Base-by-base conservation (phyloP, 75 land plant genomes). In the Selaginella tamariscina region DNA sequence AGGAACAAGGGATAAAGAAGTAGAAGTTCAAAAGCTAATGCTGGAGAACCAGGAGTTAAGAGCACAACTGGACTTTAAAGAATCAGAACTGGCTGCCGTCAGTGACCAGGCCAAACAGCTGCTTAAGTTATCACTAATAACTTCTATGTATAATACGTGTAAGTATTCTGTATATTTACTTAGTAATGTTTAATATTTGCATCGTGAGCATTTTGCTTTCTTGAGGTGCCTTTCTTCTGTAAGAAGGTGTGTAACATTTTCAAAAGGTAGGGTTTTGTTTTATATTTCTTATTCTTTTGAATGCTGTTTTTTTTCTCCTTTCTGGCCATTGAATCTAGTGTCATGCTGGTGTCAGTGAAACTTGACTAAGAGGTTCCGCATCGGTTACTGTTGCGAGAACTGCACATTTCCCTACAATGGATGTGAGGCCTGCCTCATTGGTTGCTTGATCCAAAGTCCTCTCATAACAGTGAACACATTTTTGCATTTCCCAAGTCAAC, bases 31-130 rank as follows among this genome's bases (percentile, higher is more conserved):
- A 71, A 82, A 83, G 54, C 79, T 88, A 8, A 73, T 83, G 74
- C 82, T 71, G 30, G 89, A 86, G 66, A 88, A 88, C 71, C 78
- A 82, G 29, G 78, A 70, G 66, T 65, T 88, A 30, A 80, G 73
- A 44, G 78, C 82, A 33, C 64, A 72, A 26, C 83, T 88, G 32
- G 93, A 88, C 71, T 76, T 80, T 65, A 88, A 88, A 69, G 93
- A 85, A 69, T 84, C 93, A 8, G 89, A 88, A 55, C 75, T 88
- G 64, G 44, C 85, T 26, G 93, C 93, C 33, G 83, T 88, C 84
- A 85, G 82, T 63, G 89, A 88, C 56, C 93, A 88, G 33, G 87
- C 78, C 80, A 85, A 39, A 15, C 5, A 5, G 49, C 49, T 39
- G 5, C 11, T 15, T 15, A 39, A 15, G 49, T 15, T 39, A 5